phyloP scores from a whole-genome alignment of 768 basidiomycete genomes.

The Leucosporidium creatinivorum region DNA sequence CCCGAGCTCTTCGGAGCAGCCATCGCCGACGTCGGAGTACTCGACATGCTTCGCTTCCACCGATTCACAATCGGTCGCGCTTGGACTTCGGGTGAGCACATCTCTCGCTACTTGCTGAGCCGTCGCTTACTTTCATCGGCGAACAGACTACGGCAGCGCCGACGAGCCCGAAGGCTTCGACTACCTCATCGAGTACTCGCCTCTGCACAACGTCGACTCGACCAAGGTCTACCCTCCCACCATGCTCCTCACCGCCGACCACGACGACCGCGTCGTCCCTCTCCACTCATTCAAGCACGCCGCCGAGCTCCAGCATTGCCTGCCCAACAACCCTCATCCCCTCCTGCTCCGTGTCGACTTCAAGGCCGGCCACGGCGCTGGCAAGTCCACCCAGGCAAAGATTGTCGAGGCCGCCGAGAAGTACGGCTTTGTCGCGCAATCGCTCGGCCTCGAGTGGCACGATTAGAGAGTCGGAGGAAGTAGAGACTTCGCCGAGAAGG shows the following conservation, averaged over 20 bases:
- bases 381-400: slow-evolving; percentile 46
- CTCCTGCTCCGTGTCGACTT: slow-evolving; percentile 68
- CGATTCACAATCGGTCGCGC: slow-evolving; percentile 72
- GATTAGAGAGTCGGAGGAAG: no score
- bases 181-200: slow-evolving; percentile 68
- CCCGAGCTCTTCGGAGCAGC: slow-evolving; percentile 69
- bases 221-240: slow-evolving; percentile 54
- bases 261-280: slow-evolving; percentile 50
- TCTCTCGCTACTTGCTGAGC: no score
- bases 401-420: no score
- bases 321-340: slow-evolving; percentile 62
- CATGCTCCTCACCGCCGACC: slow-evolving; percentile 47
- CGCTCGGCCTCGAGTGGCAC: no score
- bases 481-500: no score
- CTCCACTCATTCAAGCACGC: slow-evolving; percentile 77
- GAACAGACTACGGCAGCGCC: slow-evolving; percentile 63
- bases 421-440: no score
- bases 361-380: slow-evolving; percentile 56
- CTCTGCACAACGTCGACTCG: slow-evolving; percentile 67
- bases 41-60: slow-evolving; percentile 58
- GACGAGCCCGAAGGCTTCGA: slow-evolving; percentile 71
- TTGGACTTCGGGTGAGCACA: slow-evolving; percentile 51
- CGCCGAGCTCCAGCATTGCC: slow-evolving; percentile 63
- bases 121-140: no score
- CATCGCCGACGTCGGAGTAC: slow-evolving; percentile 72